Evolutionary conservation across 164 flowering plant species (phyloP).

Genomic region (Chimonanthus praecox): DNA sequence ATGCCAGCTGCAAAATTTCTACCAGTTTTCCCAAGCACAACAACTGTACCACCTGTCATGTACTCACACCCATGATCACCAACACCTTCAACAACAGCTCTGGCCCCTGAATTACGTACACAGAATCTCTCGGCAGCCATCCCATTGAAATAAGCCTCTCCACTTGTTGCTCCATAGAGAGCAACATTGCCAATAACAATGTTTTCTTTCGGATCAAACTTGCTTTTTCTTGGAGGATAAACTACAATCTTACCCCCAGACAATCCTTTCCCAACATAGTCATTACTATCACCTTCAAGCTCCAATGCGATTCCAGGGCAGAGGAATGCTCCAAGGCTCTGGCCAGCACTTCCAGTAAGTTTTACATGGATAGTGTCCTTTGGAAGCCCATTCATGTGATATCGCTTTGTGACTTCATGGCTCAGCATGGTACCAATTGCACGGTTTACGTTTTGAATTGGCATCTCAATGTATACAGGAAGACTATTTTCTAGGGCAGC

Average conservation of each 20-base stretch:
- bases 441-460: conserved; percentile 77
- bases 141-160: conserved; percentile 98
- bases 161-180: conserved; percentile 91
- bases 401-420: conserved; percentile 90
- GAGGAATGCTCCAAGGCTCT: conserved; percentile 97
- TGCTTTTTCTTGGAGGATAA: conserved; percentile 83
- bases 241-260: conserved; percentile 97
- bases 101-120: conserved; percentile 97
- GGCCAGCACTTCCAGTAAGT: conserved; percentile 95
- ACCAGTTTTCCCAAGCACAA: conserved; percentile 93
- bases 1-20: conserved; percentile 99
- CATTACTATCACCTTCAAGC: conserved; percentile 99
- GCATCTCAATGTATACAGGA: conserved; percentile 83
- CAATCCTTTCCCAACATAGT: conserved; percentile 97
- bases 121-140: conserved; percentile 99
- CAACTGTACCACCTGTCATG: conserved; percentile 99
- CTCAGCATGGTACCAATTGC: conserved; percentile 99
- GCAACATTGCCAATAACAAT: conserved; percentile 98
- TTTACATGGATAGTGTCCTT: conserved; percentile 83
- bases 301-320: conserved; percentile 88
- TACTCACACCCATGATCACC: conserved; percentile 99
- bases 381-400: conserved; percentile 78
- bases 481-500: conserved; percentile 70
- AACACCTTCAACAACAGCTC: conserved; percentile 95
- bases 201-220: conserved; percentile 93